Percentiles rank a stretch among this genome's conserved stretches.
phyloP scores from a whole-genome alignment of 2,329 filamentous ascomycete genomes.

The Zymoseptoria tritici region DNA sequence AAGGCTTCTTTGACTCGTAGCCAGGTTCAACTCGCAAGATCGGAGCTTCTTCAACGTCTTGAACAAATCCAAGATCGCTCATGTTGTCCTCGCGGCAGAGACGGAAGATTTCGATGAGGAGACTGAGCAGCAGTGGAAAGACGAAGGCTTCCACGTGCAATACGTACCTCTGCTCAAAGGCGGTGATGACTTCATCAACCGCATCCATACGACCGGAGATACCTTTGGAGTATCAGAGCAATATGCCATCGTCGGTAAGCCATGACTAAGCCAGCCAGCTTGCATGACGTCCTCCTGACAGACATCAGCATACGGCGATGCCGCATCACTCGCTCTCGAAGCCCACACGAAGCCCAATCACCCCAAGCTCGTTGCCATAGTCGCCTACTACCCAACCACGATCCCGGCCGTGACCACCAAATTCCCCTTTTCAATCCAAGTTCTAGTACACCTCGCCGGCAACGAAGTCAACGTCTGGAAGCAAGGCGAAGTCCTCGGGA shows the following conservation, averaged over 20 bases:
- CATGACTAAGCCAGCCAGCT: not conserved
- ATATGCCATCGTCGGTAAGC: conserved; percentile 55
- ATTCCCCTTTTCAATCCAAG: conserved; percentile 37
- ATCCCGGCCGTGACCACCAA: conserved; percentile 46
- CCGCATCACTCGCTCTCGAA: conserved; percentile 53
- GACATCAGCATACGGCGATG: conserved; percentile 51
- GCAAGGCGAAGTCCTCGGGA: conserved; percentile 44
- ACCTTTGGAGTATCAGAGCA: conserved; percentile 50
- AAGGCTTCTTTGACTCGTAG: not conserved
- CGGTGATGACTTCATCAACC: conserved; percentile 40
- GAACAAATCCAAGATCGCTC: conserved; percentile 36
- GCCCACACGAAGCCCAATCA: conserved; percentile 47
- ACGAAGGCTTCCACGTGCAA: conserved; percentile 53
- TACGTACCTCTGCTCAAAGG: conserved; percentile 50
- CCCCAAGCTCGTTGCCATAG: conserved; percentile 51
- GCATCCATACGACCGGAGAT: conserved; percentile 46
- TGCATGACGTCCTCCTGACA: not conserved
- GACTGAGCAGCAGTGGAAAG: conserved; percentile 47
- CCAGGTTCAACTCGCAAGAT: conserved; percentile 24
- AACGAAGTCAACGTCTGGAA: conserved; percentile 42
- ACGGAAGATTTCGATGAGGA: conserved; percentile 50
- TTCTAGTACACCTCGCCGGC: conserved; percentile 53
- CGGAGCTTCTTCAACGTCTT: conserved; percentile 30
- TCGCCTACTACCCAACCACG: conserved; percentile 56
- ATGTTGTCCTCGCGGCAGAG: conserved; percentile 46